A percentile compares a stretch with the other conserved stretches of the same genome.
Conservation (phyloP, 1,139 yeast genomes). For the Geotrichum bryndzae region DNA sequence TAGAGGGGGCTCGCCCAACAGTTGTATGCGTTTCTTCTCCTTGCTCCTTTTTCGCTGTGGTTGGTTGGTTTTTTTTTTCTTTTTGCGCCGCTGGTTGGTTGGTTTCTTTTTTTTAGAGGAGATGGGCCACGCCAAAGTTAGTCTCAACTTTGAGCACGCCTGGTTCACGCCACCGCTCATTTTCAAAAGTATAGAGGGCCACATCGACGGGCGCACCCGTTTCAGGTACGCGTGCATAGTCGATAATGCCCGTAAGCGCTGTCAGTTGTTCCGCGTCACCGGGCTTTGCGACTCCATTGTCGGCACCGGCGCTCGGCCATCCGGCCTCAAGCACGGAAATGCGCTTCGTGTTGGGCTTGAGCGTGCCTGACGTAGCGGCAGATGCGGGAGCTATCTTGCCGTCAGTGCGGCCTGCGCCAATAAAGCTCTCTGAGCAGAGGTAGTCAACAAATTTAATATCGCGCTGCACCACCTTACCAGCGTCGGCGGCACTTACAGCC, state of each 20-base stretch:
- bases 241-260: constrained; percentile 45
- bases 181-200: constrained; percentile 22
- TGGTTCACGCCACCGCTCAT: constrained; percentile 30
- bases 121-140: constrained; percentile 24
- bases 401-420: constrained; percentile 14
- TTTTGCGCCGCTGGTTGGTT: background rate
- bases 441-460: constrained; percentile 29
- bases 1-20: too few relatives aligned
- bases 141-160: constrained; percentile 26
- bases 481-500: constrained; percentile 22
- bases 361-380: background rate
- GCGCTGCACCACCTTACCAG: constrained; percentile 25
- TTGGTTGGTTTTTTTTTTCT: background rate
- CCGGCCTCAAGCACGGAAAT: constrained; percentile 61
- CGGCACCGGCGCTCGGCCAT: constrained; percentile 58
- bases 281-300: constrained; percentile 54
- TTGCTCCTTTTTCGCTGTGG: too few relatives aligned
- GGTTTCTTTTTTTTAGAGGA: background rate
- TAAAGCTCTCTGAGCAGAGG: constrained; percentile 29
- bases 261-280: constrained; percentile 47
- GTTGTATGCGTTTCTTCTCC: too few relatives aligned
- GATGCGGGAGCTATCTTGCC: background rate
- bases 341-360: constrained; percentile 15
- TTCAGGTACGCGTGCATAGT: constrained; percentile 22
- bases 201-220: constrained; percentile 10